Conservation (phyloP, 805 yeast genomes). For the Sungouiozyma intestinalis region DNA sequence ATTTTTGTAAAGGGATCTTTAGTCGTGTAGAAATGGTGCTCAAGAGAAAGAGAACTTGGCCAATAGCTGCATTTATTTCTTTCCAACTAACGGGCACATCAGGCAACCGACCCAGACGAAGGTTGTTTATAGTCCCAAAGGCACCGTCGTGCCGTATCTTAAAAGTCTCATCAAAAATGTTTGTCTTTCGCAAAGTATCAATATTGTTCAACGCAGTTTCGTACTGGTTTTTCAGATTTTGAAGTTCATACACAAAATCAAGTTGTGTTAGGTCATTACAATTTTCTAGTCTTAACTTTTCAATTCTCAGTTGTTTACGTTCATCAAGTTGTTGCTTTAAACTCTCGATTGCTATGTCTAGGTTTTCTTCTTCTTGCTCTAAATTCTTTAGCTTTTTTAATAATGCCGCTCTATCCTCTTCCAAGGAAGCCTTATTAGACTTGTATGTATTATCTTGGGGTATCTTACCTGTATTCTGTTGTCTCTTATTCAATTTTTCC, state of each 20-base stretch:
- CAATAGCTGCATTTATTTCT: conserved; percentile 85
- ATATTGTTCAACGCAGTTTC: conserved; percentile 53
- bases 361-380: conserved; percentile 27
- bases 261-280: conserved; percentile 42
- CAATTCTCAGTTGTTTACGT: conserved; percentile 39
- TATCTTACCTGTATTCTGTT: conserved; percentile 6
- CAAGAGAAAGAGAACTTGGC: conserved; percentile 65
- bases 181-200: conserved; percentile 61
- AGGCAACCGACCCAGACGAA: conserved; percentile 63
- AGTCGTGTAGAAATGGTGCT: conserved; percentile 53
- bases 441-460: conserved; percentile 1
- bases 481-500: conserved; percentile 53
- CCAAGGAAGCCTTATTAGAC: conserved; percentile 28
- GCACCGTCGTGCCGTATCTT: conserved; percentile 74
- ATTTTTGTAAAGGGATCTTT: conserved; percentile 44
- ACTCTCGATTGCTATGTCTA: conserved; percentile 35
- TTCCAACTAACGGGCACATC: conserved; percentile 68
- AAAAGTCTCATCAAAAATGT: conserved; percentile 77
- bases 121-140: conserved; percentile 80
- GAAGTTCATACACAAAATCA: conserved; percentile 43
- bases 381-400: conserved; percentile 2
- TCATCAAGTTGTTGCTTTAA: conserved; percentile 40
- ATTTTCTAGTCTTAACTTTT: conserved; percentile 39
- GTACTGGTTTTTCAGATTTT: conserved; percentile 52
- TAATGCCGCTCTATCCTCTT: conserved; percentile 18